Base-by-base conservation (phyloP, 371 early-diverging fungal genomes). In the Nosema bombycis region DNA sequence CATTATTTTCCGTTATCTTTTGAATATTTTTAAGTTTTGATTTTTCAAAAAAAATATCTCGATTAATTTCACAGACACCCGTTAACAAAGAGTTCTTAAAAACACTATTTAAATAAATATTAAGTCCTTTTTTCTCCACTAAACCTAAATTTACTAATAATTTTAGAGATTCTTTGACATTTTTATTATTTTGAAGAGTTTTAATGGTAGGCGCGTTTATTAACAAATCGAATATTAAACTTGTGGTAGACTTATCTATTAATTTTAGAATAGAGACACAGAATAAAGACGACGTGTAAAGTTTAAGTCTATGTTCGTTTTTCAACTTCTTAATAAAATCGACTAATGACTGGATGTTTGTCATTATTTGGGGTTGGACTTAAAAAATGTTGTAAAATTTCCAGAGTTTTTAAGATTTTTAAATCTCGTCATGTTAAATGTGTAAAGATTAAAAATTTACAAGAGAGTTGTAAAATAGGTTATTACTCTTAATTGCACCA, bases 51-150 rank as follows among this genome's bases (percentile, higher is more conserved):
- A 37, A 32, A 54, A 29, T 46, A 28, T 81, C 70, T 33, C 60
- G 46, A 18, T 24, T 37, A 24, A 67, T 34, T 18, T 37, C 55
- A 37, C 60, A 32, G 23, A 82, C 58, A 18, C 79, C 82, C 10
- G 24, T 32, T 38, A 82, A 36, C n/a, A 82, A 58, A 23, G 82
- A 60, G 23, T 66, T 46, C 57, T 79, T 75, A 33, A 82, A 78
- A 15, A 4, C 32, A 24, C 63, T 61, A 63, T 72, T 36, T 46
- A 82, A 33, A 34, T 34, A 69, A 54, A 82, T 66, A 63, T 75
- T 72, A 28, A 37, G 29, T 36, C 70, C 69, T 61, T 65, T 76
- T 30, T 75, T 82, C 18, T 28, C 28, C 24, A 79, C 75, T 36
- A 82, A 30, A 14, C 61, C 15, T 28, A 77, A 21, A 29, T 18